A percentile compares a stretch with the other conserved stretches of the same genome.
phyloP scores from a whole-genome alignment of 768 basidiomycete genomes.

The Kwoniella pini region DNA sequence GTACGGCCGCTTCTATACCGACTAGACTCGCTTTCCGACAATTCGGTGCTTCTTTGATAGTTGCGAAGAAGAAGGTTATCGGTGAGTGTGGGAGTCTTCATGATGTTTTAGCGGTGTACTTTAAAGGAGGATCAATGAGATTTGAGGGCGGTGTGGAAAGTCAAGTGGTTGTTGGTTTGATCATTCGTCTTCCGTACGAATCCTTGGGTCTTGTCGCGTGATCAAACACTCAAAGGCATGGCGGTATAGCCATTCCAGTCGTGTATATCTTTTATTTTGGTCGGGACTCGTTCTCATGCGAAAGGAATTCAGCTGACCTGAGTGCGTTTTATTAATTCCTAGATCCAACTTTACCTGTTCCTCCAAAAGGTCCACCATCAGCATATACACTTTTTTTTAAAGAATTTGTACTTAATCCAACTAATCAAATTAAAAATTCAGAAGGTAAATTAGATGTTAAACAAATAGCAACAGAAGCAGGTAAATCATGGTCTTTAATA shows the following conservation, averaged over 20 bases:
- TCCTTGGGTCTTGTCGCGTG: too few relatives aligned
- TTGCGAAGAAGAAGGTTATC: conserved; percentile 22
- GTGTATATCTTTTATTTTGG: too few relatives aligned
- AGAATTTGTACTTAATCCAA: conserved; percentile 22
- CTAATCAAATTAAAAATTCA: conserved; percentile 1
- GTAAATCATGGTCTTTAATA: conserved; percentile 28
- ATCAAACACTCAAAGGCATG: too few relatives aligned
- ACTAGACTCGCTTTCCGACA: background rate
- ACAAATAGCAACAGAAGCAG: conserved; percentile 14
- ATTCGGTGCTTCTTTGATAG: background rate
- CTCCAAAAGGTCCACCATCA: conserved; percentile 26
- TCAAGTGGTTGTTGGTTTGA: too few relatives aligned
- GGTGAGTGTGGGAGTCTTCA: conserved; percentile 6
- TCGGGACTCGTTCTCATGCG: too few relatives aligned
- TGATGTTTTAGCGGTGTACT: background rate
- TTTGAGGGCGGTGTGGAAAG: too few relatives aligned
- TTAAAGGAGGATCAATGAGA: too few relatives aligned
- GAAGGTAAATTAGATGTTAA: conserved; percentile 30
- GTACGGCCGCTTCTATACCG: background rate
- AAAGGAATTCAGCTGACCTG: too few relatives aligned
- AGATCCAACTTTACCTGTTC: conserved; percentile 33
- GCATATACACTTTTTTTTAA: conserved; percentile 42
- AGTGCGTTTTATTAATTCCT: background rate
- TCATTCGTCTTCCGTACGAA: too few relatives aligned
- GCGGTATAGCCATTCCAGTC: too few relatives aligned